Evolutionary conservation across 2,329 filamentous ascomycete species (phyloP).

Genomic region (Cercospora zeina): DNA sequence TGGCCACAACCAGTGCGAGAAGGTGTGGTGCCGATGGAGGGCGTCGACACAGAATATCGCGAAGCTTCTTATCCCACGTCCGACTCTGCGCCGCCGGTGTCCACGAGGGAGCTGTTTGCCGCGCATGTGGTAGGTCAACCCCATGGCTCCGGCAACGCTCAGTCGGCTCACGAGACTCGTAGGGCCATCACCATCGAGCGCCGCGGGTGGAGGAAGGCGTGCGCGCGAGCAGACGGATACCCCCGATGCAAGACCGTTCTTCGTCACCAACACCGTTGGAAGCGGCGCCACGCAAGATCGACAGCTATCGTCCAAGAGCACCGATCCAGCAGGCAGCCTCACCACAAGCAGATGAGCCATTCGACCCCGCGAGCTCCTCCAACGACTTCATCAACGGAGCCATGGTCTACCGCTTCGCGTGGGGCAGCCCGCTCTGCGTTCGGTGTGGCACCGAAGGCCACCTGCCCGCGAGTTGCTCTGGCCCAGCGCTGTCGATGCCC

Average conservation of each 20-base stretch:
- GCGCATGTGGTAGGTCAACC: not conserved
- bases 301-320: conserved; percentile 5
- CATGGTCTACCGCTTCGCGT: conserved; percentile 25
- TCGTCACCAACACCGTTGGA: not conserved
- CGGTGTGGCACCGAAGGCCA: conserved; percentile 27
- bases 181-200: not conserved
- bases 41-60: not conserved
- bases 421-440: conserved; percentile 29
- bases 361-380: conserved; percentile 20
- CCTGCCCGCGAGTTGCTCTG: conserved; percentile 22
- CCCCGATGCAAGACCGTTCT: not conserved
- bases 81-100: not conserved
- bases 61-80: not conserved
- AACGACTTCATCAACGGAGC: conserved; percentile 29
- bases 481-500: conserved; percentile 10
- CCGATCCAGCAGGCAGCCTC: conserved; percentile 1
- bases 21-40: not conserved
- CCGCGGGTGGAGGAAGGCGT: not conserved
- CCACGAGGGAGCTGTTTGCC: not conserved
- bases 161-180: not conserved
- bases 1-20: not conserved
- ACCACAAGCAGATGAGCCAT: conserved; percentile 11
- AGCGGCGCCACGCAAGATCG: not conserved
- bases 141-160: not conserved
- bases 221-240: not conserved